These are phyloP conservation scores for Leccinum subrobustum DNA, from an alignment of 1,284 basidiomycete species.

Conservation along the genomic window DNA sequence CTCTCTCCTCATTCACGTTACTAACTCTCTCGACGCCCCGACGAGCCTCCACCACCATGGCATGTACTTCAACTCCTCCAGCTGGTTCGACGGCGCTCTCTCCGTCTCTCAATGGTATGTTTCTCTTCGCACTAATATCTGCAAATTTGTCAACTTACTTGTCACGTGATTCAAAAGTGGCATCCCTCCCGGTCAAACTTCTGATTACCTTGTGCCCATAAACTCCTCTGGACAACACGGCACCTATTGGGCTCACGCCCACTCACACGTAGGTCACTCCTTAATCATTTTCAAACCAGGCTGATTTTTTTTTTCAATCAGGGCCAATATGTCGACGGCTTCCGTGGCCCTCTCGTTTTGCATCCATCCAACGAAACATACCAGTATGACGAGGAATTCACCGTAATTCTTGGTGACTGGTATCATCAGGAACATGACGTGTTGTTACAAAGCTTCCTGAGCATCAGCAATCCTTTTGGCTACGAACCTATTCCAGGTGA, in stretches of 20 bases:
- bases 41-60: slow-evolving; percentile 85
- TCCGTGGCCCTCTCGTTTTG: slow-evolving; percentile 78
- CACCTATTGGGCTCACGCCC: slow-evolving; percentile 88
- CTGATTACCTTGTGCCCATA: slow-evolving; percentile 83
- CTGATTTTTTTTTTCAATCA: slow-evolving; percentile 22
- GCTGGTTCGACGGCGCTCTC: slow-evolving; percentile 87
- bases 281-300: no score
- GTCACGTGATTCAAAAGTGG: slow-evolving; percentile 49
- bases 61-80: slow-evolving; percentile 86
- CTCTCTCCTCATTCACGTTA: slow-evolving; percentile 71
- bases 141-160: not conserved
- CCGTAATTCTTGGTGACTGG: slow-evolving; percentile 84
- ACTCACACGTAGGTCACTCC: slow-evolving; percentile 46
- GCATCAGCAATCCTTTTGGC: slow-evolving; percentile 74
- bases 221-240: slow-evolving; percentile 73
- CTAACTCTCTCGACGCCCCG: slow-evolving; percentile 65
- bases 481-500: slow-evolving; percentile 84
- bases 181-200: slow-evolving; percentile 74
- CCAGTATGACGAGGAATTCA: slow-evolving; percentile 90
- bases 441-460: slow-evolving; percentile 74
- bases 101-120: slow-evolving; percentile 80
- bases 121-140: not conserved
- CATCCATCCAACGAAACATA: slow-evolving; percentile 62
- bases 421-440: slow-evolving; percentile 74
- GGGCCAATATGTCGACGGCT: slow-evolving; percentile 88